Evolutionary conservation across 805 yeast species (phyloP), one percentile per base, ranked within the genome.

Genomic region (Myxozyma neotropica): DNA sequence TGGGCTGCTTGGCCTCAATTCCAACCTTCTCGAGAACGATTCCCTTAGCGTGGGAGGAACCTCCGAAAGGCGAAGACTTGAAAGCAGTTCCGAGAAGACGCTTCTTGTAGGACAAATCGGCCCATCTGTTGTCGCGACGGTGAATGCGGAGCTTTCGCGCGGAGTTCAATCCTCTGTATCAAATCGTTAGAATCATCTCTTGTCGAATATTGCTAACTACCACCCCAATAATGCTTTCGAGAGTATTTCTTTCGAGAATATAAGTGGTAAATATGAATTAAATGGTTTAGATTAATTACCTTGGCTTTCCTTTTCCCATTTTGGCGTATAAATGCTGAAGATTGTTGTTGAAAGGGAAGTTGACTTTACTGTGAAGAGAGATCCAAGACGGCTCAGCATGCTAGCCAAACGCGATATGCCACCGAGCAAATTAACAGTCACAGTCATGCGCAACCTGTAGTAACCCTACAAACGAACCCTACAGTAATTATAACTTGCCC

Each of bases 61-160:
- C 99, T 81, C 98, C 98, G 78, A 94, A 94, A 81, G 99, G 99
- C 77, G 99, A 94, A 70, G 96, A 94, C 86, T 92, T 94, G 96
- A 88, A 94, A 74, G 97, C 97, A 74, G 99, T 94, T 75, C 99
- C 99, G 79, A 94, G 86, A 78, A 94, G 88, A 87, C 99, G 92
- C 82, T 96, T 83, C 88, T 95, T 95, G 86, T 91, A 95, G 76
- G 90, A 82, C 80, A 87, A 87, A 81, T 94, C 99, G 74, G 99
- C 97, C 99, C 99, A 94, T 85, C 97, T 94, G 91, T 94, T 94
- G 88, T 92, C 92, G 83, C 98, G 93, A 83, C 99, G 92, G 92
- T 89, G 95, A 81, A 87, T 91, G 88, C 99, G 92, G 83, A 94
- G 89, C 87, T 94, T 94, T 88, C 99, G 90, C 79, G 99, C 99